Evolutionary conservation across 768 basidiomycete genomes (phyloP).

Genomic region (Nidularia pulvinata): DNA sequence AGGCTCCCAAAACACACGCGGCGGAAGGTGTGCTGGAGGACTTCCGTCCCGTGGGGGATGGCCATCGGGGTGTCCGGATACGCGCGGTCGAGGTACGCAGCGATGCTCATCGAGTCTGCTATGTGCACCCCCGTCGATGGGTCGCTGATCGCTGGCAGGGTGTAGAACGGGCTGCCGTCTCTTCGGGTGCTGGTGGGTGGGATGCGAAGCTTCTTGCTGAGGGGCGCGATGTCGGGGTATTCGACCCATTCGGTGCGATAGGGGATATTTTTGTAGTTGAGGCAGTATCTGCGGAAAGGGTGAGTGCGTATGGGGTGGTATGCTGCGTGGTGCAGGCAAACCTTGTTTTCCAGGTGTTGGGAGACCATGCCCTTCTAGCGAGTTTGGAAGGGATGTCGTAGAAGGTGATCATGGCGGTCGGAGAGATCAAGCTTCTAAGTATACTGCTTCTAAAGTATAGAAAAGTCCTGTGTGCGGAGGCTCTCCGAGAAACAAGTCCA

Average conservation of each 20-base stretch:
- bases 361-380: conserved; percentile 3
- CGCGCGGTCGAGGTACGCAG: conserved; percentile 42
- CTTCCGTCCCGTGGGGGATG: conserved; percentile 18
- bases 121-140: conserved; percentile 31
- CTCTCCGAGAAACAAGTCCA: too few species aligned
- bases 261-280: conserved; percentile 30
- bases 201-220: conserved; percentile 26
- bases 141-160: conserved; percentile 47
- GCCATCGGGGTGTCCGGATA: conserved; percentile 38
- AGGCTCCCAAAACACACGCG: not conserved
- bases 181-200: conserved; percentile 20
- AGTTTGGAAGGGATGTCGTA: conserved; percentile 9
- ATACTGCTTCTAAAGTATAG: too few species aligned
- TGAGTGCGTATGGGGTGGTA: not conserved
- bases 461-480: too few species aligned
- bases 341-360: conserved; percentile 10
- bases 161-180: conserved; percentile 30
- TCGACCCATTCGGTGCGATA: conserved; percentile 51
- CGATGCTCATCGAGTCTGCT: conserved; percentile 40
- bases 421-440: too few species aligned
- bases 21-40: conserved; percentile 9
- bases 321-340: not conserved
- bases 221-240: conserved; percentile 40
- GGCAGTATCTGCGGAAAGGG: conserved; percentile 14
- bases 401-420: conserved; percentile 7